Conservation (phyloP, 129 eudicot genomes). For the Centaurea solstitialis region DNA sequence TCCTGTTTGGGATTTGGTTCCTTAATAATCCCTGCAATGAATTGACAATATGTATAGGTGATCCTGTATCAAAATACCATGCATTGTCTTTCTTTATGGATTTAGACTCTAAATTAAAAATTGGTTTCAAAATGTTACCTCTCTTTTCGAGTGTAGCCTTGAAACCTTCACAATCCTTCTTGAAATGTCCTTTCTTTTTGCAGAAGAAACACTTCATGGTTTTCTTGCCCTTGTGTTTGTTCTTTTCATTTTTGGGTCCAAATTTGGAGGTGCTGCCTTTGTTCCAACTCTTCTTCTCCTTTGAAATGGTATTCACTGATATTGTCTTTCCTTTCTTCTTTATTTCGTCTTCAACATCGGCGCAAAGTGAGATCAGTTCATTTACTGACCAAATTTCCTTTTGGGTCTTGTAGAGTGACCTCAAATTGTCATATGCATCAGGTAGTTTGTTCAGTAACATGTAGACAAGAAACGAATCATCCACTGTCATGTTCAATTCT, state of each 20-base stretch:
- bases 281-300: background rate
- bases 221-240: background rate
- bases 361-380: background rate
- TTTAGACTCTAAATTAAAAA: background rate
- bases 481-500: too few species aligned
- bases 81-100: background rate
- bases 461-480: too few species aligned
- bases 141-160: background rate
- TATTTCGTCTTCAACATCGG: background rate
- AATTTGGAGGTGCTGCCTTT: background rate
- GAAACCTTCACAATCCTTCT: background rate
- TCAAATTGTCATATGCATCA: background rate
- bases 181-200: background rate
- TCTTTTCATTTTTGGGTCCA: background rate
- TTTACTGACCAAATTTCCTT: background rate
- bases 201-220: background rate
- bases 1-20: background rate
- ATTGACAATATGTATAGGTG: background rate
- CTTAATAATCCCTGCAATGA: background rate
- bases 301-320: background rate
- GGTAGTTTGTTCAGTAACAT: background rate
- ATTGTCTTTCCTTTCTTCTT: background rate
- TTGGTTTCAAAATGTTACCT: background rate
- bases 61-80: background rate
- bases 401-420: background rate